A percentile compares a stretch with the other conserved stretches of the same genome.
These are phyloP conservation scores for Lipomyces chichibuensis DNA, from an alignment of 805 yeast genomes.

Conservation along the genomic window DNA sequence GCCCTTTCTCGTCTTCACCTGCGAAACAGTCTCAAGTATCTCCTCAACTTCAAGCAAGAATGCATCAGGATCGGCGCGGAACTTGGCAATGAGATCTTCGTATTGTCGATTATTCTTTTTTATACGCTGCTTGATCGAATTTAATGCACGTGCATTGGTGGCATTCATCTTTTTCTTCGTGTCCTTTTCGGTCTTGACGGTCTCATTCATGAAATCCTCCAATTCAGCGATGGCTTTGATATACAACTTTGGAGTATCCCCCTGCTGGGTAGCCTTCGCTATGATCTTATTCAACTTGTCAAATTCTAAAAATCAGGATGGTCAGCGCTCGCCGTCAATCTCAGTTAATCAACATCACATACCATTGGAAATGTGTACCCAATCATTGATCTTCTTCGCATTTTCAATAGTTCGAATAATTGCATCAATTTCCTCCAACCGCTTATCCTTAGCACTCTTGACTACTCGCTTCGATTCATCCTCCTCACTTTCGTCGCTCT, in stretches of 20 bases:
- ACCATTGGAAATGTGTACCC: constrained; percentile 66
- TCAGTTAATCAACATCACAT: constrained; percentile 1
- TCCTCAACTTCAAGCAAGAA: constrained; percentile 56
- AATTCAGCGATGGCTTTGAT: constrained; percentile 69
- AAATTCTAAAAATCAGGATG: constrained; percentile 53
- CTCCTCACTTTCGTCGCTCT: constrained; percentile 52
- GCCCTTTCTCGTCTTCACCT: constrained; percentile 21
- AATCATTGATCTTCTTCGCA: constrained; percentile 70
- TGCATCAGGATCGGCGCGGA: constrained; percentile 69
- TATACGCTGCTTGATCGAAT: constrained; percentile 84
- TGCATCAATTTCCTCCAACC: constrained; percentile 80
- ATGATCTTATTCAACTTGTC: constrained; percentile 73
- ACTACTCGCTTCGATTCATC: constrained; percentile 78
- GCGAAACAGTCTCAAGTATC: constrained; percentile 30
- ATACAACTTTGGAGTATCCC: constrained; percentile 70
- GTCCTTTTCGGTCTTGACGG: constrained; percentile 56
- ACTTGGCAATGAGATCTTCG: constrained; percentile 60
- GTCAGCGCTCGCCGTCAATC: not conserved
- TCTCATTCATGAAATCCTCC: constrained; percentile 65
- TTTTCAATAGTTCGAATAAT: constrained; percentile 68
- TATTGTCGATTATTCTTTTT: constrained; percentile 76
- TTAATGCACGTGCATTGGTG: constrained; percentile 80
- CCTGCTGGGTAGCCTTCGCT: constrained; percentile 73
- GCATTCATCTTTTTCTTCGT: constrained; percentile 76
- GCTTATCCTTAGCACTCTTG: constrained; percentile 90